Base-by-base conservation (phyloP, 2,329 filamentous ascomycete species). In the Fusarium zealandicum region DNA sequence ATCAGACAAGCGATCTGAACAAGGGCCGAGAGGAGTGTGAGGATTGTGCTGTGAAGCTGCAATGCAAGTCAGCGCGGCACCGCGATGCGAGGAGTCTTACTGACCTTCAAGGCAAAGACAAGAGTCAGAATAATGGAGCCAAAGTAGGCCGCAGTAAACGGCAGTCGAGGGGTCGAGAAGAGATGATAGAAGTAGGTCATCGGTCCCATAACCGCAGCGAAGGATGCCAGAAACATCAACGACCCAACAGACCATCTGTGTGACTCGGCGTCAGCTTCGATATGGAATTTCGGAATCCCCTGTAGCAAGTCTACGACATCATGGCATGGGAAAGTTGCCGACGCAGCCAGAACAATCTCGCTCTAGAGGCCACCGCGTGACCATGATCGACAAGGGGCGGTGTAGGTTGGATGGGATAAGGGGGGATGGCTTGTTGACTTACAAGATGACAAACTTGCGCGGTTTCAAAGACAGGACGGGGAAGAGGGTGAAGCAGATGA, bases 391-490 rank as follows among this genome's bases (percentile, higher is more conserved):
- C 54, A 56, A 53, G 40, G 36, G 45, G 50, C 46, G 47, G 28
- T 25, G 42, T 28, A 44, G 41, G 46, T 18, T 56, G 30, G 14
- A 25, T 39, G 37, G 13, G 35, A 47, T 44, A 30, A 35, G 45
- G 39, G 33, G 46, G 38, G 27, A 45, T 27, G 45, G 39, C 45
- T 44, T 51, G 61, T 64, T 63, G 59, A 93, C 93, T 90, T 87
- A 98, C 95, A 98, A 76, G 63, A 96, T 92, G 49, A 93, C 93
- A 80, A 99, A 97, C 81, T 98, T 99, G 76, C 90, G 86, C 65
- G 93, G 93, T 72, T 84, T 87, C 63, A 92, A 76, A 64, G 90
- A 83, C 64, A 97, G 82, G 56, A 93, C 82, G 48, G 93, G 93
- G 78, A 96, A 93, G 51, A 98, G 81, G 66, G 88, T 88, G 78